Conservation (phyloP, 331 rosid genomes). For the Stylosanthes scabra region DNA sequence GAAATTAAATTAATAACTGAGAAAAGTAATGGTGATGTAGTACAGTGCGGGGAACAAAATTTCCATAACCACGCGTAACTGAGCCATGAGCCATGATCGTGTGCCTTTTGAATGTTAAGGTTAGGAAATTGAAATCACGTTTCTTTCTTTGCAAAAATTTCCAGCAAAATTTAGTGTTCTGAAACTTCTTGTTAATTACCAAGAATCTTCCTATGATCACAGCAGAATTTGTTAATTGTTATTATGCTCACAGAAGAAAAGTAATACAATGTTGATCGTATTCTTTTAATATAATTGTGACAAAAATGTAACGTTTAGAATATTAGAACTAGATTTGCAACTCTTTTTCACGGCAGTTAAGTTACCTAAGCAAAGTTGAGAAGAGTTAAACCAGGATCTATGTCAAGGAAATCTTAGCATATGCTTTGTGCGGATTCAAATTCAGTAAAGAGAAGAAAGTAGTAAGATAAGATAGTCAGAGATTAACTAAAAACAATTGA, state of each 20-base stretch:
- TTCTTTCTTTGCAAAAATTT: background rate
- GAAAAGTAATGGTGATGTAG: background rate
- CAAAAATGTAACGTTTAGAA: too few relatives aligned
- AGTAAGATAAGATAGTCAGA: too few relatives aligned
- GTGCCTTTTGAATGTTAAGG: background rate
- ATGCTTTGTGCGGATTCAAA: too few relatives aligned
- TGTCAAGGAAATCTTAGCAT: background rate
- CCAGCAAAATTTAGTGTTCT: background rate
- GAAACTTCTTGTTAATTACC: background rate
- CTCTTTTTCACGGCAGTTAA: background rate
- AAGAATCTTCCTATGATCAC: background rate
- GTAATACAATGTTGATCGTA: background rate
- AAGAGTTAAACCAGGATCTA: background rate
- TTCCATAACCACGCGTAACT: conserved; percentile 11
- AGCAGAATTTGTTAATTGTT: too few relatives aligned
- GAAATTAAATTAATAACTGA: background rate
- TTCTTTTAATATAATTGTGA: too few relatives aligned
- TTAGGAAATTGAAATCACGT: background rate
- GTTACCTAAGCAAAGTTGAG: background rate
- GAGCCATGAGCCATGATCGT: too few relatives aligned
- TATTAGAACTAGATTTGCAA: too few relatives aligned
- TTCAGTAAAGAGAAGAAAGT: too few relatives aligned
- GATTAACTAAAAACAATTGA: too few relatives aligned
- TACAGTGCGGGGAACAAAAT: background rate
- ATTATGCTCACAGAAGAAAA: background rate